Conservation (phyloP, 768 basidiomycete genomes). For the Roridomyces roridus region DNA sequence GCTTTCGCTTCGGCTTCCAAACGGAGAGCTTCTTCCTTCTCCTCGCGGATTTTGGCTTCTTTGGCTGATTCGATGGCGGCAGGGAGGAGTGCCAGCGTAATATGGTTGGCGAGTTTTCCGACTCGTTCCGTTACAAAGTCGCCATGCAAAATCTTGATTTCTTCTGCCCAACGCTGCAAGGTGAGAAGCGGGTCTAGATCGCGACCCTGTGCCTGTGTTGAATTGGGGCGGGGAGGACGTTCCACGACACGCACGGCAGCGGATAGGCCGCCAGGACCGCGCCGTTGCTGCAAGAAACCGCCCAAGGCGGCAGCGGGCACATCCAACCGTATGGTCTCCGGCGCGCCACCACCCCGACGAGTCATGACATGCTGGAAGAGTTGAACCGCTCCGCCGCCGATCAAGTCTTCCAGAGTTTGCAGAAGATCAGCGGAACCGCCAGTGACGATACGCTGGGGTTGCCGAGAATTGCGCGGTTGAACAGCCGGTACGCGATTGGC, state of each 20-base stretch:
- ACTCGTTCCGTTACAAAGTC: constrained; percentile 74
- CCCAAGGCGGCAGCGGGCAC: constrained; percentile 70
- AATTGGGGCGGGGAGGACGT: constrained; percentile 47
- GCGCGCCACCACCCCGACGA: constrained; percentile 56
- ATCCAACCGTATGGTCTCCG: constrained; percentile 80
- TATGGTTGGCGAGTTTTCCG: constrained; percentile 71
- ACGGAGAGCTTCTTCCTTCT: constrained; percentile 53
- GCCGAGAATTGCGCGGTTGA: constrained; percentile 56
- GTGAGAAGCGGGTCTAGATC: constrained; percentile 84
- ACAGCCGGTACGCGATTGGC: constrained; percentile 48
- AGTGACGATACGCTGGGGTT: constrained; percentile 60
- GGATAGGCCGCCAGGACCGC: constrained; percentile 52
- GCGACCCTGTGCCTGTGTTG: constrained; percentile 52
- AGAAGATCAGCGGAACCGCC: constrained; percentile 64
- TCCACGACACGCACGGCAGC: constrained; percentile 68
- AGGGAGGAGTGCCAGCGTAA: constrained; percentile 78
- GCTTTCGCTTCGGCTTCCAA: constrained; percentile 46
- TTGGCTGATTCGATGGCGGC: constrained; percentile 73
- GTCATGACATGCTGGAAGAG: constrained; percentile 84
- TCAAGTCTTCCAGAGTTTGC: constrained; percentile 80
- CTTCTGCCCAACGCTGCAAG: constrained; percentile 88
- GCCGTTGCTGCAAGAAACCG: constrained; percentile 53
- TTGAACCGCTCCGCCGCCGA: constrained; percentile 83
- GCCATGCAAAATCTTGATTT: constrained; percentile 81
- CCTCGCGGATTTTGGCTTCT: constrained; percentile 61